Evolutionary conservation across 2,329 filamentous ascomycete genomes (phyloP).

Genomic region (Penicillium sumatraense): DNA sequence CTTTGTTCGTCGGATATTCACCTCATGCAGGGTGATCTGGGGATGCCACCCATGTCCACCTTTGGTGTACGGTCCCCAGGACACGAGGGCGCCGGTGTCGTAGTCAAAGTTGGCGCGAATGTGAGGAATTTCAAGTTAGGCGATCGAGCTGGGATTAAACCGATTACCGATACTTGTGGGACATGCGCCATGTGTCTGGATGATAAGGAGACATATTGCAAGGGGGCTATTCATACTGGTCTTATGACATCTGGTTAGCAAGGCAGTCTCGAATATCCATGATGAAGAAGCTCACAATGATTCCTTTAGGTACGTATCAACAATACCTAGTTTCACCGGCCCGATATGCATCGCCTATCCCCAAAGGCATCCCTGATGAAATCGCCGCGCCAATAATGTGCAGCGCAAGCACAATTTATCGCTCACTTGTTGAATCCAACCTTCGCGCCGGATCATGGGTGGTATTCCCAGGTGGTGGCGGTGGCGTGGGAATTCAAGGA

Average conservation of each 20-base stretch:
- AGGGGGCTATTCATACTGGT: slow-evolving; percentile 37
- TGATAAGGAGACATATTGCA: slow-evolving; percentile 57
- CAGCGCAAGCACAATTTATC: slow-evolving; percentile 62
- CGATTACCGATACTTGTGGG: slow-evolving; percentile 57
- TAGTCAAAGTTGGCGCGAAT: slow-evolving; percentile 60
- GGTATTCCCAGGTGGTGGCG: slow-evolving; percentile 48
- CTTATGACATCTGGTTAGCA: slow-evolving; percentile 46
- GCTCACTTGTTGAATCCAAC: slow-evolving; percentile 57
- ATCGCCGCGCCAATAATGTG: slow-evolving; percentile 67
- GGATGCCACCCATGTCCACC: slow-evolving; percentile 50
- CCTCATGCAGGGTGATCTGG: slow-evolving; percentile 61
- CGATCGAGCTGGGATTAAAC: slow-evolving; percentile 59
- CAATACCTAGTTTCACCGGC: slow-evolving; percentile 60
- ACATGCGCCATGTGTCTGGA: slow-evolving; percentile 56
- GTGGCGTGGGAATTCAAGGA: slow-evolving; percentile 62
- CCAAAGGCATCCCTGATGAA: slow-evolving; percentile 59
- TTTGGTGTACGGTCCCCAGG: slow-evolving; percentile 54
- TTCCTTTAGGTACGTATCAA: neutral
- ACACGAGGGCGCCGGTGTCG: slow-evolving; percentile 63
- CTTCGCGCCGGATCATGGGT: slow-evolving; percentile 59
- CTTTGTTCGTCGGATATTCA: slow-evolving; percentile 64
- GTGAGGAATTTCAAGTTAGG: slow-evolving; percentile 60
- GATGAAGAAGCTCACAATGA: neutral
- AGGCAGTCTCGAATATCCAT: no score
- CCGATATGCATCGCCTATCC: slow-evolving; percentile 59